These are phyloP conservation scores for Rhizopogon vinicolor DNA, from an alignment of 768 basidiomycete genomes.

Conservation along the genomic window DNA sequence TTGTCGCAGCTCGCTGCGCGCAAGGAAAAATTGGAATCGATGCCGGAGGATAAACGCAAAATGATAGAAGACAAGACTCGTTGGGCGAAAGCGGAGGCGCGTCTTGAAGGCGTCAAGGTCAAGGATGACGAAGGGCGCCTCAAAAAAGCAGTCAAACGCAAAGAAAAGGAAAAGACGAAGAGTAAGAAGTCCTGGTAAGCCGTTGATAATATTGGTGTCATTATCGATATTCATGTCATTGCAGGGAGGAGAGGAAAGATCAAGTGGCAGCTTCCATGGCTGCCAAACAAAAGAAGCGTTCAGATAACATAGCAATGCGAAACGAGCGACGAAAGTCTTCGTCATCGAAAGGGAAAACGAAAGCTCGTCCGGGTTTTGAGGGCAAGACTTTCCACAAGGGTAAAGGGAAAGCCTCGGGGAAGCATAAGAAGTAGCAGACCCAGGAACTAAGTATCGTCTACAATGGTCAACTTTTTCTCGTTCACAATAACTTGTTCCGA, in stretches of 20 bases:
- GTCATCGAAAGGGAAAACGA: slow-evolving; percentile 41
- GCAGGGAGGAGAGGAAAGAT: slow-evolving; percentile 85
- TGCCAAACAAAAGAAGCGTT: slow-evolving; percentile 84
- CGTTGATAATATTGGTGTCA: background rate
- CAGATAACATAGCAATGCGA: slow-evolving; percentile 86
- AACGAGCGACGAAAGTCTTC: slow-evolving; percentile 63
- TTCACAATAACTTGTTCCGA: too few species aligned
- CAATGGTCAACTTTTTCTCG: too few species aligned
- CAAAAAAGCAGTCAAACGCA: slow-evolving; percentile 91
- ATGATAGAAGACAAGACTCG: slow-evolving; percentile 75
- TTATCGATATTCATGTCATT: slow-evolving; percentile 1
- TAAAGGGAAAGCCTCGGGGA: slow-evolving; percentile 26
- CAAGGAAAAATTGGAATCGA: slow-evolving; percentile 67
- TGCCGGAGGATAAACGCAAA: slow-evolving; percentile 84
- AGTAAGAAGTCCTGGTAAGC: slow-evolving; percentile 83
- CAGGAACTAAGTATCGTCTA: too few species aligned
- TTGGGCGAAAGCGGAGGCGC: slow-evolving; percentile 87
- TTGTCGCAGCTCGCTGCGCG: slow-evolving; percentile 73
- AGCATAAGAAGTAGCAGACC: slow-evolving; percentile 13
- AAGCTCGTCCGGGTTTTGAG: slow-evolving; percentile 82
- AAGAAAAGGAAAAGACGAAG: slow-evolving; percentile 61
- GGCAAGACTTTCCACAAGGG: slow-evolving; percentile 73
- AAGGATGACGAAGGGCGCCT: slow-evolving; percentile 73
- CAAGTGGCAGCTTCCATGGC: slow-evolving; percentile 61
- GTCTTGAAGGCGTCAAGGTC: slow-evolving; percentile 66